Evolutionary conservation across 805 yeast species (phyloP).

Genomic region (Ogataea populi-albae): DNA sequence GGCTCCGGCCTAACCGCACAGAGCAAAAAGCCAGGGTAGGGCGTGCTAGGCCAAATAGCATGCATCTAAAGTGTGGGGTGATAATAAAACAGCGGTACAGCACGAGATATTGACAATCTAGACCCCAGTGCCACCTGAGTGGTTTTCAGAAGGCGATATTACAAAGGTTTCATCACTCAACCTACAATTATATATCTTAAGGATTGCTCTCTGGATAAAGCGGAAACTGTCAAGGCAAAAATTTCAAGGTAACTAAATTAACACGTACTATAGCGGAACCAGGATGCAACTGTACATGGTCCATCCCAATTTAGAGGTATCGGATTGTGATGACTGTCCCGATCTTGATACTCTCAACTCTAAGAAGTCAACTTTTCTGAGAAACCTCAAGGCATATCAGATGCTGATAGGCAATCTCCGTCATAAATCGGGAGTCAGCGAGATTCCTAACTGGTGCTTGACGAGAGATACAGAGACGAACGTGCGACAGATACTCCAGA

Average conservation of each 20-base stretch:
- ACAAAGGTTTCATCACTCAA: too few relatives aligned
- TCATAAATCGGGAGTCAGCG: constrained; percentile 10
- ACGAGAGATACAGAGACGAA: constrained; percentile 16
- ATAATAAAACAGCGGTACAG: not conserved
- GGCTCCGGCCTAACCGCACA: too few relatives aligned
- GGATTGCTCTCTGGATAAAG: constrained; percentile 2
- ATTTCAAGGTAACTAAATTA: not conserved
- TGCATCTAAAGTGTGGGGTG: constrained; percentile 6
- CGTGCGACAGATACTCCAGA: constrained; percentile 8
- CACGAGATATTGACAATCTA: not conserved
- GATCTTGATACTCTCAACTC: constrained; percentile 15
- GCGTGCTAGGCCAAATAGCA: not conserved
- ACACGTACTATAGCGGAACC: not conserved
- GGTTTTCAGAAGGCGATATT: constrained; percentile 1
- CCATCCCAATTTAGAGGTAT: constrained; percentile 30
- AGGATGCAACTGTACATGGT: constrained; percentile 26
- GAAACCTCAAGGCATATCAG: constrained; percentile 15
- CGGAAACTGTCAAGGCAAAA: not conserved
- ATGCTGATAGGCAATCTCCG: constrained; percentile 11
- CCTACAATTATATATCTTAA: too few relatives aligned
- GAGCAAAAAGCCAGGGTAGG: too few relatives aligned
- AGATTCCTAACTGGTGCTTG: constrained; percentile 21
- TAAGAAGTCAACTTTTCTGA: constrained; percentile 18
- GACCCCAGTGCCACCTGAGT: not conserved
- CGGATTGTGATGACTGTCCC: constrained; percentile 27